A percentile compares a stretch with the other conserved stretches of the same genome.
These are phyloP conservation scores for Aquilaria sinensis DNA, from an alignment of 345 rosid species.

Conservation along the genomic window DNA sequence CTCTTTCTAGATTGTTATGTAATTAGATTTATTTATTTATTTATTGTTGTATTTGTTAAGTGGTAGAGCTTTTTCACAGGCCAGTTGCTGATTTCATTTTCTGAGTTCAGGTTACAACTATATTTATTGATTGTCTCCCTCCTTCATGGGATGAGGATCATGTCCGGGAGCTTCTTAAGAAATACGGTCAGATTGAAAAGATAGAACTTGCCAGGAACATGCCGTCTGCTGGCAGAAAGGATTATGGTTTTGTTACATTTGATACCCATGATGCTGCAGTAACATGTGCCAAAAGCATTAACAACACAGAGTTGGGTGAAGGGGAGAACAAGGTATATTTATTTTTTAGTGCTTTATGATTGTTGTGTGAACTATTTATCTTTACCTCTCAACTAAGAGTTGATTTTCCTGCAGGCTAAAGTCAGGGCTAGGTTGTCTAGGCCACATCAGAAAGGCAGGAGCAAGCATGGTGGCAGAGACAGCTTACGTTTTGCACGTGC, in stretches of 20 bases:
- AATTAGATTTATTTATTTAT: too few species aligned
- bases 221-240: constrained; percentile 97
- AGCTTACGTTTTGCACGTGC: constrained; percentile 61
- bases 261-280: constrained; percentile 93
- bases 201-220: constrained; percentile 96
- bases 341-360: not conserved
- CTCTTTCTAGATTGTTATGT: too few species aligned
- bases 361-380: not conserved
- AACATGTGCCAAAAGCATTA: constrained; percentile 82
- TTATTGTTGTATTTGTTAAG: too few species aligned
- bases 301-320: constrained; percentile 82
- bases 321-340: constrained; percentile 68
- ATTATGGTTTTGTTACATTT: constrained; percentile 95
- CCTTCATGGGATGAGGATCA: constrained; percentile 94
- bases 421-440: constrained; percentile 95
- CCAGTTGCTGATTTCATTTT: constrained; percentile 10
- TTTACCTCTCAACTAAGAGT: not conserved
- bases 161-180: constrained; percentile 60
- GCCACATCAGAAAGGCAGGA: constrained; percentile 84
- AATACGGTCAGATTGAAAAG: constrained; percentile 77
- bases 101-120: constrained; percentile 71
- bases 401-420: constrained; percentile 52
- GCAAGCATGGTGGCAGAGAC: constrained; percentile 49
- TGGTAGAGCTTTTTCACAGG: not conserved
- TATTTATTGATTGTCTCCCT: constrained; percentile 86